phyloP scores from a whole-genome alignment of 306 rosid genomes.

The Parietaria judaica region DNA sequence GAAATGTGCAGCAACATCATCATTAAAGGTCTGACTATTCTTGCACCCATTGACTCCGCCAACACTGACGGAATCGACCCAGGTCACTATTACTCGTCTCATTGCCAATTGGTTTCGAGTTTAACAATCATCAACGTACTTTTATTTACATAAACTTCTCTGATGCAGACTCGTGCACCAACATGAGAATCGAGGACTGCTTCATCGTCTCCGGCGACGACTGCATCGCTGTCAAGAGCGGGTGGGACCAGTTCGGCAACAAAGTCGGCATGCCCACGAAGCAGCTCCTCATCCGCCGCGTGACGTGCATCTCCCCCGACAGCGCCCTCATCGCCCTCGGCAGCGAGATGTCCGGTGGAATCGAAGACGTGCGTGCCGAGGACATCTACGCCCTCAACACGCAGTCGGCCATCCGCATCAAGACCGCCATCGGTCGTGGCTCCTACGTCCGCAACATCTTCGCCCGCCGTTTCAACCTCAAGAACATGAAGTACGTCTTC shows the following conservation, averaged over 20 bases:
- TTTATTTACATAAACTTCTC: too few species aligned
- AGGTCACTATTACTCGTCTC: slow-evolving; percentile 20
- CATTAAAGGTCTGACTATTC: slow-evolving; percentile 49
- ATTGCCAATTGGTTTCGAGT: too few species aligned
- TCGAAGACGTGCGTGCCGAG: slow-evolving; percentile 56
- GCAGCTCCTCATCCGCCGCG: slow-evolving; percentile 46
- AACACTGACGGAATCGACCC: slow-evolving; percentile 81
- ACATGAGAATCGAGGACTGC: slow-evolving; percentile 76
- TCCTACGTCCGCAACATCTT: slow-evolving; percentile 63
- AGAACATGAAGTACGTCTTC: slow-evolving; percentile 43
- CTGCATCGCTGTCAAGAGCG: slow-evolving; percentile 68
- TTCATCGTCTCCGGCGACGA: slow-evolving; percentile 79
- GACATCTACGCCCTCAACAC: slow-evolving; percentile 45
- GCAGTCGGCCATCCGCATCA: slow-evolving; percentile 43
- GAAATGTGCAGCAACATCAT: slow-evolving; percentile 49
- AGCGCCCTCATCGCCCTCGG: slow-evolving; percentile 75
- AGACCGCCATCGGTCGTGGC: slow-evolving; percentile 76
- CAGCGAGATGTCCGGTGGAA: slow-evolving; percentile 90
- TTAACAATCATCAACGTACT: too few species aligned
- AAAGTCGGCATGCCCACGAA: slow-evolving; percentile 57
- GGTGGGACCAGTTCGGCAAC: slow-evolving; percentile 83
- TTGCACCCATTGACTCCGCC: slow-evolving; percentile 66
- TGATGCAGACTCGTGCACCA: slow-evolving; percentile 47
- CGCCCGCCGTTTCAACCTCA: slow-evolving; percentile 50
- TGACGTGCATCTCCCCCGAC: slow-evolving; percentile 35